Percentiles rank a stretch among this genome's conserved stretches.
phyloP scores from a whole-genome alignment of 257 asterid species.

The Scutellaria barbata region DNA sequence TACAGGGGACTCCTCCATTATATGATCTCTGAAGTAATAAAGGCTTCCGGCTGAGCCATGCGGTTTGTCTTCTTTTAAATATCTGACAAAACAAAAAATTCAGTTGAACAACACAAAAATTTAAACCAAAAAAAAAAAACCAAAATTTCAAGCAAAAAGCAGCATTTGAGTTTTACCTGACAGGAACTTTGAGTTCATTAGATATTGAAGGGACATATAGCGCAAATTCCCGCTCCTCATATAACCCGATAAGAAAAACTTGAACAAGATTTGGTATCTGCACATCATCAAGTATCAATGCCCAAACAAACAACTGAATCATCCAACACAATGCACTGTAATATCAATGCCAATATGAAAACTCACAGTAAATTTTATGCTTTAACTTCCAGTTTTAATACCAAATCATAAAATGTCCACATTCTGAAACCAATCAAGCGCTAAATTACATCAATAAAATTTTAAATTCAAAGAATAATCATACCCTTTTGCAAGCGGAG shows the following conservation, averaged over 20 bases:
- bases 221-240: conserved; percentile 75
- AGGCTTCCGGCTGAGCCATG: conserved; percentile 92
- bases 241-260: conserved; percentile 74
- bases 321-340: conserved; percentile 29
- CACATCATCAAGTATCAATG: conserved; percentile 36
- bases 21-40: conserved; percentile 74
- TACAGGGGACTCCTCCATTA: conserved; percentile 94
- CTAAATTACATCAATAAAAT: conserved; percentile 10
- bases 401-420: not conserved
- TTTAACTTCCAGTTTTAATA: no score
- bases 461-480: not conserved
- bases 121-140: not conserved
- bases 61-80: conserved; percentile 85
- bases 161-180: conserved; percentile 53
- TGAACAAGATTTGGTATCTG: conserved; percentile 79
- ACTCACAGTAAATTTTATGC: no score
- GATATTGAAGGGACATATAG: conserved; percentile 75
- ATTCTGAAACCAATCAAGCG: conserved; percentile 11
- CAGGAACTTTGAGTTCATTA: conserved; percentile 80
- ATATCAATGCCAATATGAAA: conserved; percentile 16
- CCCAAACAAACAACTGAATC: conserved; percentile 22
- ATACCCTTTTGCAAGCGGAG: conserved; percentile 81
- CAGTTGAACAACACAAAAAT: conserved; percentile 2
- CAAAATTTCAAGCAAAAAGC: conserved; percentile 31
- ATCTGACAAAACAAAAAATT: conserved; percentile 45